Percentiles rank a stretch among this genome's conserved stretches.
Evolutionary conservation across 495 filamentous ascomycete species (phyloP).

Genomic region (Wilcoxina mikolae): DNA sequence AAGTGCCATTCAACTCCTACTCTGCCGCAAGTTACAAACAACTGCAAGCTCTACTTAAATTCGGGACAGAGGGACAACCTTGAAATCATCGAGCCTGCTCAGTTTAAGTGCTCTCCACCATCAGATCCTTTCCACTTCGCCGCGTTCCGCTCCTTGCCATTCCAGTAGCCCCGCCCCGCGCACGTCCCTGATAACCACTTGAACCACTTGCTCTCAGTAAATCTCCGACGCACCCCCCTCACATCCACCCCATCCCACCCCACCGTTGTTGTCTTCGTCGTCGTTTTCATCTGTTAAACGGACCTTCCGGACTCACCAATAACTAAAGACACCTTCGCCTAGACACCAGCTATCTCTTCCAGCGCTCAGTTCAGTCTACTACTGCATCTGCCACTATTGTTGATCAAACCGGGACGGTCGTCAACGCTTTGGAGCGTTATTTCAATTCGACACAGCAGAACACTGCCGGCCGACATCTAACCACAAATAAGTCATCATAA

Average conservation of each 20-base stretch:
- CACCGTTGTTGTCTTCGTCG: neutral
- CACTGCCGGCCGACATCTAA: neutral
- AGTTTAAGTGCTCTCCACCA: neutral
- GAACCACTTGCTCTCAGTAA: neutral
- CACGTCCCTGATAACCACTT: neutral
- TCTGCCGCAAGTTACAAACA: neutral
- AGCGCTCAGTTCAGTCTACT: neutral
- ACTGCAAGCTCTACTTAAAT: neutral
- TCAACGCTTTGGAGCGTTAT: neutral
- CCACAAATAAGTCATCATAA: neutral
- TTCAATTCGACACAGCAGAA: neutral
- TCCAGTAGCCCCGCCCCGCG: neutral
- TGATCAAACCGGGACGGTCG: too few relatives aligned
- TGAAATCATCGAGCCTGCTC: neutral
- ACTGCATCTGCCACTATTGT: neutral
- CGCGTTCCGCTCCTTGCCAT: neutral
- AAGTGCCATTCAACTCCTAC: neutral
- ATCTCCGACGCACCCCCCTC: neutral
- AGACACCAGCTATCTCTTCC: neutral
- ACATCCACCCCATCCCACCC: neutral
- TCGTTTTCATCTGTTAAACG: neutral
- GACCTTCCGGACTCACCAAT: neutral
- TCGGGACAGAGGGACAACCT: neutral
- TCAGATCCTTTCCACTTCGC: neutral
- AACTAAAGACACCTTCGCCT: neutral